Evolutionary conservation across 768 basidiomycete species (phyloP).

Genomic region (Clathrus columnatus): DNA sequence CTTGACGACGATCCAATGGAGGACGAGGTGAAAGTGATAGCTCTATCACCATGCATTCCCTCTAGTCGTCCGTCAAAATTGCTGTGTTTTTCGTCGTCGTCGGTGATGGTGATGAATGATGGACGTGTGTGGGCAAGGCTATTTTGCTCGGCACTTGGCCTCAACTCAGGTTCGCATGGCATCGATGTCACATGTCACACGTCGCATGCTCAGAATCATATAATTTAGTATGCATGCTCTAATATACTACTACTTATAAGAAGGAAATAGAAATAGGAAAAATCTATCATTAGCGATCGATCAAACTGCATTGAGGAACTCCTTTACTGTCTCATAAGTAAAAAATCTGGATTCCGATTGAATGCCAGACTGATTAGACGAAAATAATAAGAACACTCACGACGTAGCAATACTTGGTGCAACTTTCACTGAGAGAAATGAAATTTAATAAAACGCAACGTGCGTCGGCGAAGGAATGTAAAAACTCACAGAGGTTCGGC

Average conservation of each 20-base stretch:
- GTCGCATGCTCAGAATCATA: too few relatives aligned
- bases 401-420: conserved; percentile 83
- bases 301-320: conserved; percentile 33
- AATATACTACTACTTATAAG: too few relatives aligned
- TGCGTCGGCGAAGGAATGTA: conserved; percentile 7
- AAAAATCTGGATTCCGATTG: conserved; percentile 38
- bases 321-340: conserved; percentile 65
- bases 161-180: too few relatives aligned
- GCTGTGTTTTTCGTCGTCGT: not conserved
- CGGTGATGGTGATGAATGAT: too few relatives aligned
- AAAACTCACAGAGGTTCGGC: conserved; percentile 73
- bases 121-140: too few relatives aligned
- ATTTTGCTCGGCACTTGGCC: too few relatives aligned
- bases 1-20: conserved; percentile 7
- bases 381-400: conserved; percentile 8
- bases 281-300: not conserved
- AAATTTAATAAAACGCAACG: conserved; percentile 1
- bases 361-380: not conserved
- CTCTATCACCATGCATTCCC: not conserved
- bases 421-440: conserved; percentile 64
- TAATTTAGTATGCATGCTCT: too few relatives aligned
- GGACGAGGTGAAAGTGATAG: not conserved
- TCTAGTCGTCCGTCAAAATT: not conserved
- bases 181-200: too few relatives aligned
- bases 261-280: not conserved